Evolutionary conservation across 202 grass and related monocot species (phyloP), one percentile per base, ranked within the genome.

Genomic region (Zoysia matrella): DNA sequence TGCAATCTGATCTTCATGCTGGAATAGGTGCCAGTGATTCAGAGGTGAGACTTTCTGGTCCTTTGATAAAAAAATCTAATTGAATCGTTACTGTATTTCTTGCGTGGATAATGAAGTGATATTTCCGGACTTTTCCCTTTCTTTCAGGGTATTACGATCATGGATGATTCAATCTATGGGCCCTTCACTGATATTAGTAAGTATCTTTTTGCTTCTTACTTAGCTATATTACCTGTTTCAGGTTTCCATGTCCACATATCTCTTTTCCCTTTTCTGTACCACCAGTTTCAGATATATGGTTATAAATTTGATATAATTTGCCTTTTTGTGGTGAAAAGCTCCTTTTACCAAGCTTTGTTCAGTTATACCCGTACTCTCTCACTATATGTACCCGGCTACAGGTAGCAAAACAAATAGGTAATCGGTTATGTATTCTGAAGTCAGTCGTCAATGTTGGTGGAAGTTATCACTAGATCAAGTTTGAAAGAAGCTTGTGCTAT

Each of bases 81-180:
- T 70, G 70, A 74, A 69, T 84, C 44, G 46, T 3, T 76, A 54
- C 30, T 36, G 30, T 66, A 69, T 84, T 73, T 14, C 67, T 47
- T 87, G 48, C 2, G 1, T 82, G 11, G 42, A 84, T 83, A 54
- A 8, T 74, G 68, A 62, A 80, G 68, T 81, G 53, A 57, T 56
- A 60, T 30, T 77, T 70, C 73, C 30, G 30, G 30, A 36, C 52
- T 36, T 62, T 71, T 30, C 71, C 78, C 57, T 47, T 75, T 80
- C 43, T 68, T 86, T 69, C 70, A 97, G 94, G 91, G 78, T 56
- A 87, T 97, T 66, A 15, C 77, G 56, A 79, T 52, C 74, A 88
- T 97, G 52, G 94, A 97, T 67, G 94, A 97, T 92, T 72, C 92
- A 62, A 91, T 97, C 84, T 97, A 97, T 86, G 92, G 88, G 8